Base-by-base conservation (phyloP, 495 filamentous ascomycete genomes). In the Xylaria longipes region DNA sequence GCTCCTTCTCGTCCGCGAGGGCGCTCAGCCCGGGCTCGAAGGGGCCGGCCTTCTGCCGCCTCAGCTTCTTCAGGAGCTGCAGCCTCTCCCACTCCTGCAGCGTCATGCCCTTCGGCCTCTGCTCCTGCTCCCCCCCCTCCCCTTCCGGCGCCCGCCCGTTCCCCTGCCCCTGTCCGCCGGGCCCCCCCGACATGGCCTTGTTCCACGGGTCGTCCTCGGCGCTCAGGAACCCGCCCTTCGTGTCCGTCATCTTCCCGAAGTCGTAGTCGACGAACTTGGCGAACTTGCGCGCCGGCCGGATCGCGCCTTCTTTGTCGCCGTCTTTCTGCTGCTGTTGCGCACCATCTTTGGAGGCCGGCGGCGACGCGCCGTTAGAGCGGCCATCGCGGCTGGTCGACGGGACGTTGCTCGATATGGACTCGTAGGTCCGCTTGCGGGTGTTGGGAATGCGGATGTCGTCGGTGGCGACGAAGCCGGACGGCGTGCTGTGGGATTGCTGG, bases 231-330 rank as follows among this genome's bases (percentile, higher is more conserved):
- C 96, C 96, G 52, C 96, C 96, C 75, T 97, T 97, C 8, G 96
- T 98, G 78, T 99, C 96, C 17, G 91, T 95, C 93, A 99, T 99
- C 83, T 94, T 94, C 73, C 91, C 93, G 74, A 99, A 94, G 82
- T 99, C 97, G 80, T 97, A 98, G 70, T 99, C 96, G 74, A 99
- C 93, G 81, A 91, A 98, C 80, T 94, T 94, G 54, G 90, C 87
- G 75, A 98, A 97, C 74, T 95, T 97, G 68, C 87, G 88, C 61
- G 90, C 91, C 2, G 91, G 89, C 69, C 87, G 87, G 71, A 97
- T 92, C 17, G 86, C 81, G 61, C 78, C 83, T 39, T 86, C 84
- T 29, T 89, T 87, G 25, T 80, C 77, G 22, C 78, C 70, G 11
- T 52, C 45, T 37, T 43, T 80, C 75, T 27, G 70, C 69, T 14